These are phyloP conservation scores for Barnettozyma salicaria DNA, from an alignment of 805 yeast genomes.

Conservation along the genomic window DNA sequence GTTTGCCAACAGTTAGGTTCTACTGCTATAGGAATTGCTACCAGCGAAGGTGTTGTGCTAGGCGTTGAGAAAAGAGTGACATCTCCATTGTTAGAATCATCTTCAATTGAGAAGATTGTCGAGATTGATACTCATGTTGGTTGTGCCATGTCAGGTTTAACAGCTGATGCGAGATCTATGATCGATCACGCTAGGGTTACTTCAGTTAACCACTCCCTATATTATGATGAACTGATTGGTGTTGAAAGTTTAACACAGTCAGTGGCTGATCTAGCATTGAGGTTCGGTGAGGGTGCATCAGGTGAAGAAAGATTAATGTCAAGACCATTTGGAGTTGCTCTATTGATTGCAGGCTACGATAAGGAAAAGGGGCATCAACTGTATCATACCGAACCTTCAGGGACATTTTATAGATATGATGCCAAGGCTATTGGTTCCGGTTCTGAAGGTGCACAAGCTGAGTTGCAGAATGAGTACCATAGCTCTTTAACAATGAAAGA, in stretches of 20 bases:
- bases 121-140: constrained; percentile 94
- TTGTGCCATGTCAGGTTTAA: constrained; percentile 97
- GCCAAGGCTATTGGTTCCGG: constrained; percentile 99
- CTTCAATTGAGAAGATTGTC: constrained; percentile 92
- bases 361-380: constrained; percentile 91
- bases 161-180: constrained; percentile 98
- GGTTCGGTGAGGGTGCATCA: constrained; percentile 96
- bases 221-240: constrained; percentile 86
- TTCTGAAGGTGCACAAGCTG: constrained; percentile 98
- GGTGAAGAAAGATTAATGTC: constrained; percentile 92
- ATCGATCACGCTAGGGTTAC: constrained; percentile 96
- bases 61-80: constrained; percentile 98
- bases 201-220: constrained; percentile 79
- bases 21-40: constrained; percentile 94
- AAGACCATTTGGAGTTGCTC: constrained; percentile 98
- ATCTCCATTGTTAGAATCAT: constrained; percentile 81
- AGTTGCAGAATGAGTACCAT: constrained; percentile 94
- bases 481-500: constrained; percentile 84
- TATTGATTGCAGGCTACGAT: constrained; percentile 92
- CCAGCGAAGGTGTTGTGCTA: constrained; percentile 90
- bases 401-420: constrained; percentile 94
- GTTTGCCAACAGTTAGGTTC: constrained; percentile 58
- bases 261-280: constrained; percentile 91
- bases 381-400: constrained; percentile 98
- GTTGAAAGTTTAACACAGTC: constrained; percentile 94